Evolutionary conservation across 2,329 filamentous ascomycete genomes (phyloP).

Genomic region (Leptographium flavum): DNA sequence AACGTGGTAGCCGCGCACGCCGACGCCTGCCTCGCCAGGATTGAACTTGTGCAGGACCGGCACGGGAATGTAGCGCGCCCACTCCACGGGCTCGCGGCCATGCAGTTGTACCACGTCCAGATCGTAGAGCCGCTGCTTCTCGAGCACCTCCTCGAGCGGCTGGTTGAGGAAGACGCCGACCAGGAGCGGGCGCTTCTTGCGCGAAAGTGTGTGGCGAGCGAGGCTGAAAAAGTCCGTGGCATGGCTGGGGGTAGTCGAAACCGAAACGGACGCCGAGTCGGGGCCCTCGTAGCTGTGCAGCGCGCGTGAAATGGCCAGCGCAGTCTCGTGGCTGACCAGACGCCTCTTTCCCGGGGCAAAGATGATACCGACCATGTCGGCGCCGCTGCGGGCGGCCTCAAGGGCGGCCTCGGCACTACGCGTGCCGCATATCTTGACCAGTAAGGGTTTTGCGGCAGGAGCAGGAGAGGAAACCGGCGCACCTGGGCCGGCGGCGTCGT

Average conservation of each 20-base stretch:
- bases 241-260: constrained; percentile 6
- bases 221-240: constrained; percentile 54
- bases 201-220: constrained; percentile 17
- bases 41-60: constrained; percentile 82
- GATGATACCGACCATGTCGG: constrained; percentile 88
- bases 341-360: constrained; percentile 71
- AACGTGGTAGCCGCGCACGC: constrained; percentile 64
- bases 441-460: constrained; percentile 27
- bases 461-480: constrained; percentile 11
- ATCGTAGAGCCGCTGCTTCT: constrained; percentile 58
- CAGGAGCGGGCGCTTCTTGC: constrained; percentile 40
- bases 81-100: constrained; percentile 82
- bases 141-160: constrained; percentile 65
- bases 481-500: no score
- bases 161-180: constrained; percentile 95
- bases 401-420: constrained; percentile 67
- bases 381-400: constrained; percentile 70
- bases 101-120: constrained; percentile 90
- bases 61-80: constrained; percentile 77
- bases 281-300: constrained; percentile 40
- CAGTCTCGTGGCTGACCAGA: constrained; percentile 64
- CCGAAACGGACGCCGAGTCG: constrained; percentile 19
- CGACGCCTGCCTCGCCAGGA: constrained; percentile 58
- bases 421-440: constrained; percentile 94
- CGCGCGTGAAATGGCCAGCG: constrained; percentile 63